Conservation (phyloP, 768 basidiomycete genomes). For the Russula earlei region DNA sequence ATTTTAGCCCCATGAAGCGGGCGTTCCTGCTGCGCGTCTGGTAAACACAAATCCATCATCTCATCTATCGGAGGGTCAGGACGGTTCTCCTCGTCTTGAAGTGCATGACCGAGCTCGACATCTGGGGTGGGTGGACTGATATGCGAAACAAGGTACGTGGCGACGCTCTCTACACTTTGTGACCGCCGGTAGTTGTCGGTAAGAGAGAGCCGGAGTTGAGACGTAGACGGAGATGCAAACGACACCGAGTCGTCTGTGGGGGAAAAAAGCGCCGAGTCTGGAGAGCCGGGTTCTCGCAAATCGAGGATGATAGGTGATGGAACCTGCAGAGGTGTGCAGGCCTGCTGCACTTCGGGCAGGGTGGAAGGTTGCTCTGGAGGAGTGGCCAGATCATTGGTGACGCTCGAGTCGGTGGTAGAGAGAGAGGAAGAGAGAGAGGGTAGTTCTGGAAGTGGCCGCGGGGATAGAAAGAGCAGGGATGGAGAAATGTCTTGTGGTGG, state of each 20-base stretch:
- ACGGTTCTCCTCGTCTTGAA: background rate
- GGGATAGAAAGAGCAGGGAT: constrained; percentile 8
- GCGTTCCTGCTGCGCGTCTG: background rate
- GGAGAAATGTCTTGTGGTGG: constrained; percentile 8
- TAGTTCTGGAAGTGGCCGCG: constrained; percentile 15
- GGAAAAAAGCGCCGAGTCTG: constrained; percentile 19
- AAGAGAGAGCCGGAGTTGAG: constrained; percentile 14
- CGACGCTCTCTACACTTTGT: constrained; percentile 3
- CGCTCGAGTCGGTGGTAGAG: constrained; percentile 10
- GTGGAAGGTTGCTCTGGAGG: background rate
- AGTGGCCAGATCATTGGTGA: background rate
- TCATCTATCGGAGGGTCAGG: background rate
- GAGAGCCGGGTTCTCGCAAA: constrained; percentile 17
- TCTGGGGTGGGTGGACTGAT: background rate
- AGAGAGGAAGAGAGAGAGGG: constrained; percentile 18
- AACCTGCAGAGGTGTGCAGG: background rate
- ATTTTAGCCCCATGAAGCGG: background rate
- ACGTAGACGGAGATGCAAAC: constrained; percentile 15
- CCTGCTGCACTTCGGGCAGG: background rate
- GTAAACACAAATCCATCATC: background rate
- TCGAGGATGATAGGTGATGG: constrained; percentile 4
- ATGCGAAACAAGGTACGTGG: constrained; percentile 4
- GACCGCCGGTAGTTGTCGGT: constrained; percentile 1
- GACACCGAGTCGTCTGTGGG: constrained; percentile 6
- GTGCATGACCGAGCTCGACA: background rate